These are phyloP conservation scores for Acanthamoeba triangularis DNA, from an alignment of 208 protist species.

Conservation along the genomic window DNA sequence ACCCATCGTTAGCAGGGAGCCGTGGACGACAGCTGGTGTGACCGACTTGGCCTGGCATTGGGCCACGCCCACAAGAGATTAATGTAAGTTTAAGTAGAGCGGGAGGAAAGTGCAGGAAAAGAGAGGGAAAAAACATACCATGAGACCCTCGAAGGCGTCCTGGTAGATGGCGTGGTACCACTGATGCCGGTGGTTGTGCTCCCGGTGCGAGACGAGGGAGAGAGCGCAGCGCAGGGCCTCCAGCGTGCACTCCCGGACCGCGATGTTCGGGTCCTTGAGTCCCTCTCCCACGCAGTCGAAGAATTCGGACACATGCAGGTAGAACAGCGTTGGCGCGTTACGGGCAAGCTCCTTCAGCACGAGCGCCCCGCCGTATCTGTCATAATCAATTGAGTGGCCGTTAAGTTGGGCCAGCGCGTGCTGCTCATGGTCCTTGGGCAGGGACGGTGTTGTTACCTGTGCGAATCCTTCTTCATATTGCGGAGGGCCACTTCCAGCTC, in stretches of 20 bases:
- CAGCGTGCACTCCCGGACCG: conserved; percentile 54
- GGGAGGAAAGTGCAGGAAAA: conserved; percentile 87
- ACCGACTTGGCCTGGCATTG: conserved; percentile 36
- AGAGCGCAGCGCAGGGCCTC: conserved; percentile 63
- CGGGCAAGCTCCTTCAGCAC: conserved; percentile 91
- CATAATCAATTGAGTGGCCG: conserved; percentile 7
- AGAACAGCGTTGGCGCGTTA: conserved; percentile 93
- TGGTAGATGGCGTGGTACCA: conserved; percentile 16
- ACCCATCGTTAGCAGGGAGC: conserved; percentile 85
- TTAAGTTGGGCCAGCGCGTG: neutral
- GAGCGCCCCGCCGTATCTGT: conserved; percentile 86
- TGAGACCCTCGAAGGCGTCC: conserved; percentile 9
- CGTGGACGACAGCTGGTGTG: conserved; percentile 86
- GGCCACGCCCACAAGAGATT: conserved; percentile 83
- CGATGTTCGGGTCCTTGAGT: conserved; percentile 53
- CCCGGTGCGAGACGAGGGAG: neutral
- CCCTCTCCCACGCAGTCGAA: conserved; percentile 89
- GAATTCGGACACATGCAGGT: conserved; percentile 88
- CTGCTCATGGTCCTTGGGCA: neutral
- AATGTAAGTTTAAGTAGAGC: conserved; percentile 87
- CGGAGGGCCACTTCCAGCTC: conserved; percentile 91
- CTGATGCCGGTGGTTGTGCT: conserved; percentile 34
- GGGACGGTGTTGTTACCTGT: conserved; percentile 26
- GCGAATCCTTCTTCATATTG: conserved; percentile 86
- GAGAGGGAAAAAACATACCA: conserved; percentile 81